phyloP scores from a whole-genome alignment of 2,329 filamentous ascomycete genomes.

The Sclerotinia minor region DNA sequence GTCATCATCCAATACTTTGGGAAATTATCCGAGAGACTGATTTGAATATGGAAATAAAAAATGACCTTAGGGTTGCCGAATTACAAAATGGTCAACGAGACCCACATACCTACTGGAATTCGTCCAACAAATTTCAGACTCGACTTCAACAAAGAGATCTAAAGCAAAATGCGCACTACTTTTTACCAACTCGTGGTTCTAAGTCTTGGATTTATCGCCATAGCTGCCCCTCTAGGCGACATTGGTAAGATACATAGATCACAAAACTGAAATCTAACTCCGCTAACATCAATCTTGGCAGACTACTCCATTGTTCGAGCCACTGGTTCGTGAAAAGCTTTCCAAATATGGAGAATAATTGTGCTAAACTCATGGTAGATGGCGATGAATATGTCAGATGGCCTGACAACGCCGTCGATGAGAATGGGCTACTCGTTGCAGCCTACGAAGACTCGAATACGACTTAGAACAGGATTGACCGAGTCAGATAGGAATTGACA shows the following conservation, averaged over 20 bases:
- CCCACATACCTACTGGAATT: neutral
- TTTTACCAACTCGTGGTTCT: neutral
- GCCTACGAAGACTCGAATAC: neutral
- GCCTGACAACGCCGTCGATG: slow-evolving; percentile 13
- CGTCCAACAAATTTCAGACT: neutral
- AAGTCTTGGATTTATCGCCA: slow-evolving; percentile 4
- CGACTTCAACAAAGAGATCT: neutral
- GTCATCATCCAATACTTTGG: slow-evolving; percentile 3
- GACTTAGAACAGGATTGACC: neutral
- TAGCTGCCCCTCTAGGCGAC: slow-evolving; percentile 9
- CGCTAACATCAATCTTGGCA: neutral
- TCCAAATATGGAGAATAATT: neutral
- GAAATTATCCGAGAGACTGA: neutral
- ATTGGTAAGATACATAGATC: neutral
- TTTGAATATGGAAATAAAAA: neutral
- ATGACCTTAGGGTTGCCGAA: neutral
- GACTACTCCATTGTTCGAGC: neutral
- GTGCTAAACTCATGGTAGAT: neutral
- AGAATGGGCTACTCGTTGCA: neutral
- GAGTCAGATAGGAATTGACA: neutral
- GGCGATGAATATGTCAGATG: slow-evolving; percentile 16
- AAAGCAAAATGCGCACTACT: neutral
- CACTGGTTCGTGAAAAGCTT: neutral
- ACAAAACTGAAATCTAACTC: neutral
- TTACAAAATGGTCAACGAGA: slow-evolving; percentile 7